phyloP scores from a whole-genome alignment of 2,329 filamentous ascomycete genomes.

The Penicillium italicum region DNA sequence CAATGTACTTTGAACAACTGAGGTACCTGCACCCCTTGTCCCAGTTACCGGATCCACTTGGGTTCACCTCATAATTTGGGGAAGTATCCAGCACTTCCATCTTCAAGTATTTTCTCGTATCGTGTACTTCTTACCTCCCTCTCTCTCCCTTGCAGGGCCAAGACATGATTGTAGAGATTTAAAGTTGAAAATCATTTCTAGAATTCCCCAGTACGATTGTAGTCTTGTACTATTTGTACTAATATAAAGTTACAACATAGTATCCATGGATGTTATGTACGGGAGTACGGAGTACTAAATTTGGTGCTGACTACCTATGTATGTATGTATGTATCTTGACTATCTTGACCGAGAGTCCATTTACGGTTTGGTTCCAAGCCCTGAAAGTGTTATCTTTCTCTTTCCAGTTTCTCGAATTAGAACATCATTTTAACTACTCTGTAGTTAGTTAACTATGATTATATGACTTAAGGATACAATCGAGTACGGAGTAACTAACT shows the following conservation, averaged over 20 bases:
- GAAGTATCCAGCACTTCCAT: not conserved
- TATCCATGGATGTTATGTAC: not conserved
- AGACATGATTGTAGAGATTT: not conserved
- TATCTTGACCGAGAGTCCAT: constrained; percentile 17
- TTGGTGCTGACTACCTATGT: constrained; percentile 2
- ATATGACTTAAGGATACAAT: no score
- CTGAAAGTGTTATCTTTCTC: not conserved
- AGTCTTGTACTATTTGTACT: not conserved
- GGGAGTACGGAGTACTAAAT: not conserved
- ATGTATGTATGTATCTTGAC: no score
- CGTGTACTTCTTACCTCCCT: no score
- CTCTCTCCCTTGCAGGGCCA: constrained; percentile 5
- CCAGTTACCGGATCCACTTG: constrained; percentile 3
- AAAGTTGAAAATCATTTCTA: not conserved
- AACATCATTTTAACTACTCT: no score
- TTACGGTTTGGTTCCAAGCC: not conserved
- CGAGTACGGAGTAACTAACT: no score
- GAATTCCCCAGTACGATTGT: not conserved
- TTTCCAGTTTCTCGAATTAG: not conserved
- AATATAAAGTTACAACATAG: not conserved
- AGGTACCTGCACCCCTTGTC: constrained; percentile 3
- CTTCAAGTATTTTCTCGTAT: not conserved
- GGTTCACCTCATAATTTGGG: constrained; percentile 3
- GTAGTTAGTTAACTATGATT: no score
- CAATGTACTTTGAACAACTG: not conserved